phyloP scores from a whole-genome alignment of 2,329 filamentous ascomycete genomes.

The Ceratocystis diversiconidia region DNA sequence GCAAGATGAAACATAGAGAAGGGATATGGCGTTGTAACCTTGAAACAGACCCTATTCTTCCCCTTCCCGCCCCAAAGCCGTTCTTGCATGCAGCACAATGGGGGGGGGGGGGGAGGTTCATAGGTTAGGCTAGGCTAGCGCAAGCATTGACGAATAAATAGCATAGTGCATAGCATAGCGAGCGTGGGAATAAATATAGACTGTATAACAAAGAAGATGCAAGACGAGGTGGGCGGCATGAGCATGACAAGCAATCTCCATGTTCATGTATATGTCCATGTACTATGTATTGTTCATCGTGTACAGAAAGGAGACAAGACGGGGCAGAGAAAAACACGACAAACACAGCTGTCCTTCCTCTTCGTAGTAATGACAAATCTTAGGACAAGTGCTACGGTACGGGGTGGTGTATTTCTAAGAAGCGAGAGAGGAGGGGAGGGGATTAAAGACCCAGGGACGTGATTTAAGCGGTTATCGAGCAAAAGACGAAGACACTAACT shows the following conservation, averaged over 20 bases:
- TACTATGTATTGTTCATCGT: too few species aligned
- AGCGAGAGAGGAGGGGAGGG: not conserved
- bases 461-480: not conserved
- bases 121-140: not conserved
- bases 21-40: constrained; percentile 1
- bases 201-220: too few species aligned
- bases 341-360: too few species aligned
- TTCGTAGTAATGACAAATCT: too few species aligned
- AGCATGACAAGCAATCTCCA: too few species aligned
- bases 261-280: too few species aligned
- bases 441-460: not conserved
- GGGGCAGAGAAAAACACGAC: too few species aligned
- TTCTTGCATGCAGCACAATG: not conserved
- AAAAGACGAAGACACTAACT: not conserved
- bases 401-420: not conserved
- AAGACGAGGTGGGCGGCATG: too few species aligned
- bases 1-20: not conserved
- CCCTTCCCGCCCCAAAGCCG: not conserved
- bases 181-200: too few species aligned
- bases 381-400: not conserved
- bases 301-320: too few species aligned
- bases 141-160: not conserved
- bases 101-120: too few species aligned
- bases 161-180: too few species aligned
- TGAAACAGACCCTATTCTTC: not conserved